Evolutionary conservation across 805 yeast genomes (phyloP), one percentile per base, ranked within the genome.

Genomic region (Saccharomycopsis malanga): DNA sequence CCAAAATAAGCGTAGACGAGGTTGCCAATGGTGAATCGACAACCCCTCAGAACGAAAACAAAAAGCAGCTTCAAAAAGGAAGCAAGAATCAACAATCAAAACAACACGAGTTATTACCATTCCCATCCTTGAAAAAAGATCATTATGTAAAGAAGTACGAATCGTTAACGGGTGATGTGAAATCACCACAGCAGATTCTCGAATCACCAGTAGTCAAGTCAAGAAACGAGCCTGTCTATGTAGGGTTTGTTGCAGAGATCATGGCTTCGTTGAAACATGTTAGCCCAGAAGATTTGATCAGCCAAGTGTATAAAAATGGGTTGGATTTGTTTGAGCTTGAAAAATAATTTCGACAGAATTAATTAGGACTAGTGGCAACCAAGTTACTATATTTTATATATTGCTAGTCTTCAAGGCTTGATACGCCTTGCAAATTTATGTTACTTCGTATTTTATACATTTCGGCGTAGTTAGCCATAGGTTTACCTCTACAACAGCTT

Each of bases 221-320:
- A 0, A 72, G 98, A 58, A 88, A 93, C 61, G 99, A 93, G 63
- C 99, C 99, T 0, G 88, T 94, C 43, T 73, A 77, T 38, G 78
- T 93, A 45, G 87, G 87, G 2, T 77, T 79, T 48, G 88, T 88
- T 0, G 97, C 94, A 1, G 77, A 74, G 49, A 79, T 80, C 2
- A 67, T 84, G 34, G 72, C 85, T 1, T 73, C 70, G 14, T 58
- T 83, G 40, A 73, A 70, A 52, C 60, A 61, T 0, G 54, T 72
- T 2, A 57, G 71, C 0, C 64, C 77, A 3, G 63, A 69, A 23
- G 65, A 63, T 12, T 62, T 84, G 2, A 68, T 73, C 10, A 71
- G 71, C 5, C 57, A 61, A 1, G 77, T 79, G 20, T 83, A 76
- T 71, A 46, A 64, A 10, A 83, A 79, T 54, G 67, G 79, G 17